phyloP scores from a whole-genome alignment of 2,329 filamentous ascomycete species.

The Aureobasidium musti region DNA sequence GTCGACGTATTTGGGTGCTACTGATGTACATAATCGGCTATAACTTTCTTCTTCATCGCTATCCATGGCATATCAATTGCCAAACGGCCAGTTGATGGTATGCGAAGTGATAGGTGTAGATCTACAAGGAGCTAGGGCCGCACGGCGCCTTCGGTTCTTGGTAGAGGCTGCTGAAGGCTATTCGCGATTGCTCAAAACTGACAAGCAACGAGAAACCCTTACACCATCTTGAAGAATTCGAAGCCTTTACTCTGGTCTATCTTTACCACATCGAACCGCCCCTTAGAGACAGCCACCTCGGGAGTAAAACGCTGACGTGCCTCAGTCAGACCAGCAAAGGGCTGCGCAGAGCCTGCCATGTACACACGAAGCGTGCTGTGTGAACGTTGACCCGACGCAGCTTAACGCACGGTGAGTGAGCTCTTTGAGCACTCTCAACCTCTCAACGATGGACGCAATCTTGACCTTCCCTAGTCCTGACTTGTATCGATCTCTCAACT shows the following conservation, averaged over 20 bases:
- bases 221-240: neutral
- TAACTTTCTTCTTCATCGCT: neutral
- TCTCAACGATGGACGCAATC: neutral
- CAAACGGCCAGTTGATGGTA: neutral
- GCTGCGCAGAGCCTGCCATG: neutral
- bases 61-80: neutral
- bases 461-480: neutral
- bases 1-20: neutral
- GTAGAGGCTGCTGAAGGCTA: neutral
- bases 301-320: neutral
- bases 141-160: neutral
- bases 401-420: neutral
- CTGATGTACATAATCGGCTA: neutral
- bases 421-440: neutral
- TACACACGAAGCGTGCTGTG: neutral
- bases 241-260: neutral
- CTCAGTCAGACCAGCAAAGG: neutral
- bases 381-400: neutral
- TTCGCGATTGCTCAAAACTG: neutral
- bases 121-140: neutral
- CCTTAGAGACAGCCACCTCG: neutral
- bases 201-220: neutral
- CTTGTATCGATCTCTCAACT: neutral
- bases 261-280: neutral
- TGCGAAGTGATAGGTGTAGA: neutral